Conservation (phyloP, 768 basidiomycete genomes). For the Cyclocybe cylindracea region DNA sequence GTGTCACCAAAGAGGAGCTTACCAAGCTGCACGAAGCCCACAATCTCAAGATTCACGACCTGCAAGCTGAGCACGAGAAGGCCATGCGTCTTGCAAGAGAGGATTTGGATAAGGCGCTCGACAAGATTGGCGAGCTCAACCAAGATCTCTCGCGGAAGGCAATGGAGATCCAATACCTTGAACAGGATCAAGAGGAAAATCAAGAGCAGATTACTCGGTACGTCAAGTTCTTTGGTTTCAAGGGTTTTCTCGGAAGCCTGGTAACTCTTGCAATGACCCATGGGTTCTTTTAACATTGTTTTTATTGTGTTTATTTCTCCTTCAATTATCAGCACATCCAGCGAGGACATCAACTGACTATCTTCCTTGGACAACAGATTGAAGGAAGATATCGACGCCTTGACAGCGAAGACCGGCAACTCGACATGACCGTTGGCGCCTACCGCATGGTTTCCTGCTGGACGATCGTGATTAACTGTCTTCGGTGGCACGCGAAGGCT, state of each 20-base stretch:
- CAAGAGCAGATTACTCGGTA: constrained; percentile 80
- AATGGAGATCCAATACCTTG: constrained; percentile 82
- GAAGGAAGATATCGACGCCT: constrained; percentile 62
- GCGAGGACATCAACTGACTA: constrained; percentile 31
- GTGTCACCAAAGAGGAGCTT: constrained; percentile 75
- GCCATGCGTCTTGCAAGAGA: constrained; percentile 50
- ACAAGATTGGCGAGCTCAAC: constrained; percentile 54
- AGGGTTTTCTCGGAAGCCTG: constrained; percentile 53
- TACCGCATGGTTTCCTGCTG: neutral
- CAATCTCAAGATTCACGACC: constrained; percentile 75
- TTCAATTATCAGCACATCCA: too few species aligned
- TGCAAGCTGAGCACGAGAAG: constrained; percentile 69
- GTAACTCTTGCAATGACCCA: constrained; percentile 57
- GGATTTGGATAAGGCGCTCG: constrained; percentile 55
- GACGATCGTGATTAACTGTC: neutral
- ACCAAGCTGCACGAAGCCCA: constrained; percentile 82
- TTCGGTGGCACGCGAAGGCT: too few species aligned
- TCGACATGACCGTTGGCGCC: neutral
- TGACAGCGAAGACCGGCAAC: constrained; percentile 39
- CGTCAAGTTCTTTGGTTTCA: constrained; percentile 57
- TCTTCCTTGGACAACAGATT: constrained; percentile 47
- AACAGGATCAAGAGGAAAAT: constrained; percentile 77
- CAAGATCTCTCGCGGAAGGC: constrained; percentile 66
- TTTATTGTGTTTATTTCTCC: too few species aligned
- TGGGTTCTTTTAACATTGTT: constrained; percentile 42